phyloP scores from a whole-genome alignment of 2,329 filamentous ascomycete genomes.

The Clathrospora elynae region DNA sequence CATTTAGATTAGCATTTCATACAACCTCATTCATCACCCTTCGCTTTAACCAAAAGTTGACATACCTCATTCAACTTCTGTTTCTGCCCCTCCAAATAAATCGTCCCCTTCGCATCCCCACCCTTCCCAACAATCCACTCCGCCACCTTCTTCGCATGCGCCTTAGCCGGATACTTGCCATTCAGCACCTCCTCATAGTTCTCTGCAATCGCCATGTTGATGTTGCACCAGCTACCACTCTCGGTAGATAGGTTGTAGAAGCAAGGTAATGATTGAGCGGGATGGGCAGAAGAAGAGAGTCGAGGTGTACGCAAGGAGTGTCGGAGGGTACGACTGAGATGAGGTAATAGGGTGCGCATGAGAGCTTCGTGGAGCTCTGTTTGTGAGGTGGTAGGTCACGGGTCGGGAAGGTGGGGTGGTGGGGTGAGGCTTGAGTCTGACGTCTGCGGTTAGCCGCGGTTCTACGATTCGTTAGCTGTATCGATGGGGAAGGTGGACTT shows the following conservation, averaged over 20 bases:
- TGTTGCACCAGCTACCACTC: conserved; percentile 15
- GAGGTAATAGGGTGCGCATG: conserved; percentile 17
- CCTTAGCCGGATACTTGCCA: conserved; percentile 79
- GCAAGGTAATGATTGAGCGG: conserved; percentile 3
- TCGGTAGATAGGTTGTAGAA: conserved; percentile 10
- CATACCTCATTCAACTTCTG: conserved; percentile 73
- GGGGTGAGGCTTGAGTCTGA: conserved; percentile 26
- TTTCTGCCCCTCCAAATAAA: conserved; percentile 88
- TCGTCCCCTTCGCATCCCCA: conserved; percentile 68
- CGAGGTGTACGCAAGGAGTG: conserved; percentile 4
- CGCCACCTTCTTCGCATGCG: conserved; percentile 82
- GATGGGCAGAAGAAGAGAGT: conserved; percentile 1
- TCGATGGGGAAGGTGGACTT: conserved; percentile 27
- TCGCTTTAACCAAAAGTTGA: neutral
- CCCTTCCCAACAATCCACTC: conserved; percentile 72
- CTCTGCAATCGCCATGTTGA: conserved; percentile 39
- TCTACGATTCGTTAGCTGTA: conserved; percentile 12
- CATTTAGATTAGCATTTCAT: conserved; percentile 10
- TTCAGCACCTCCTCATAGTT: conserved; percentile 52
- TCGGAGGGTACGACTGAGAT: conserved; percentile 13
- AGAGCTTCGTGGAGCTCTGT: conserved; percentile 21
- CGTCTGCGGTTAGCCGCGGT: conserved; percentile 31
- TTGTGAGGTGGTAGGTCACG: conserved; percentile 16
- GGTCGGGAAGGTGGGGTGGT: conserved; percentile 30
- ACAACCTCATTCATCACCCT: neutral